phyloP scores from a whole-genome alignment of 208 protist genomes.

The Trypanosoma boissoni region DNA sequence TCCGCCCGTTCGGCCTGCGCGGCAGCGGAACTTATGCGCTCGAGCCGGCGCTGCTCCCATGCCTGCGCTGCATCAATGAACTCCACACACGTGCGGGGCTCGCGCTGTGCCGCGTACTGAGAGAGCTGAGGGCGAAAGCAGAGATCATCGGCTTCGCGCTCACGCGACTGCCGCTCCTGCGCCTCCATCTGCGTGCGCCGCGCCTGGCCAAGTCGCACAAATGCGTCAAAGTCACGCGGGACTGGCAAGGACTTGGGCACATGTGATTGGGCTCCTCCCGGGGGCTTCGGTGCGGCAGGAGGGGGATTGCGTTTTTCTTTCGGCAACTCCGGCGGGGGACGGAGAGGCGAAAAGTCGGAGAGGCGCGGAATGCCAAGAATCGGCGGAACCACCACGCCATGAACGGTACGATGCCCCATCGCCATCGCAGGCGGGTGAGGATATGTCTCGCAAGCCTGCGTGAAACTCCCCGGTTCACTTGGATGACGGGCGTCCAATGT shows the following conservation, averaged over 20 bases:
- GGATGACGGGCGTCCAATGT: no score
- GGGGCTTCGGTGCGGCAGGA: no score
- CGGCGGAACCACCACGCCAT: no score
- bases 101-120: not conserved
- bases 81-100: not conserved
- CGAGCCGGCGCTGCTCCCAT: slow-evolving; percentile 5
- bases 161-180: not conserved
- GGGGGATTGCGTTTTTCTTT: no score
- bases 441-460: no score
- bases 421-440: no score
- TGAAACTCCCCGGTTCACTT: no score
- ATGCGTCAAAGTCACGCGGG: slow-evolving; percentile 35
- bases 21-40: not conserved
- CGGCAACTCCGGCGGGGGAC: no score
- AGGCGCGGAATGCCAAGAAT: no score
- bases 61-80: slow-evolving; percentile 11
- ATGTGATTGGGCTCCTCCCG: not conserved
- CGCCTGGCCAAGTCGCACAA: slow-evolving; percentile 31
- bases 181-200: slow-evolving; percentile 24
- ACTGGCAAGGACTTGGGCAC: not conserved
- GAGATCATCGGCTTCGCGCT: slow-evolving; percentile 10
- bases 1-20: not conserved
- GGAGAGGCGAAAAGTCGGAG: no score
- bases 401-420: no score
- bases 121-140: slow-evolving; percentile 12